phyloP scores from a whole-genome alignment of 2,329 filamentous ascomycete genomes.

The Podosphaera fusca region DNA sequence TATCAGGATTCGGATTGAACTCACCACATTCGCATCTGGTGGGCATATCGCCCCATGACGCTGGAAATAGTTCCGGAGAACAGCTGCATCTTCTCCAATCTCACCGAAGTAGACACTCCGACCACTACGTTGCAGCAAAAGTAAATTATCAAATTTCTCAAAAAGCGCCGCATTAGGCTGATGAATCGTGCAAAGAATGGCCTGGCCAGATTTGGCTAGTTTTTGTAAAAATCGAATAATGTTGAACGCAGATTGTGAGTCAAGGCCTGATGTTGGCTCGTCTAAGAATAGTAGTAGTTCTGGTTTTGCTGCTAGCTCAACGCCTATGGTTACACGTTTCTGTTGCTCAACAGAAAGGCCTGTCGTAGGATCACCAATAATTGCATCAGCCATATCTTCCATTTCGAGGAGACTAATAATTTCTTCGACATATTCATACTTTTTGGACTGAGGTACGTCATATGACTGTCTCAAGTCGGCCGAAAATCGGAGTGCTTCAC shows the following conservation, averaged over 20 bases:
- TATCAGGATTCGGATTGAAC: background rate
- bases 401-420: constrained; percentile 41
- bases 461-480: constrained; percentile 39
- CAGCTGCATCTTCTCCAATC: constrained; percentile 37
- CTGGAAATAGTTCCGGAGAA: constrained; percentile 26
- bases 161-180: constrained; percentile 48
- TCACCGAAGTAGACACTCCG: constrained; percentile 45
- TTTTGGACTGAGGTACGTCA: constrained; percentile 32
- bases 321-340: constrained; percentile 41
- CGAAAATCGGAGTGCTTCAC: constrained; percentile 43
- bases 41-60: constrained; percentile 27
- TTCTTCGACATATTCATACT: constrained; percentile 42
- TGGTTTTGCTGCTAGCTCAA: constrained; percentile 35
- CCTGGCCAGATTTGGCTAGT: constrained; percentile 36
- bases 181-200: constrained; percentile 48
- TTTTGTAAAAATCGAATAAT: constrained; percentile 36
- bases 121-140: constrained; percentile 39
- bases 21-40: constrained; percentile 23
- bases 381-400: constrained; percentile 40
- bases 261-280: constrained; percentile 35
- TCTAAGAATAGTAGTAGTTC: constrained; percentile 35
- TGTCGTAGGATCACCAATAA: constrained; percentile 35
- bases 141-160: constrained; percentile 42
- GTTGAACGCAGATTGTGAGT: constrained; percentile 34
- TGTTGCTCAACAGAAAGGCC: constrained; percentile 43